Percentiles rank a stretch among this genome's conserved stretches.
phyloP scores from a whole-genome alignment of 2,329 filamentous ascomycete genomes.

The Fusarium praegraminearum region DNA sequence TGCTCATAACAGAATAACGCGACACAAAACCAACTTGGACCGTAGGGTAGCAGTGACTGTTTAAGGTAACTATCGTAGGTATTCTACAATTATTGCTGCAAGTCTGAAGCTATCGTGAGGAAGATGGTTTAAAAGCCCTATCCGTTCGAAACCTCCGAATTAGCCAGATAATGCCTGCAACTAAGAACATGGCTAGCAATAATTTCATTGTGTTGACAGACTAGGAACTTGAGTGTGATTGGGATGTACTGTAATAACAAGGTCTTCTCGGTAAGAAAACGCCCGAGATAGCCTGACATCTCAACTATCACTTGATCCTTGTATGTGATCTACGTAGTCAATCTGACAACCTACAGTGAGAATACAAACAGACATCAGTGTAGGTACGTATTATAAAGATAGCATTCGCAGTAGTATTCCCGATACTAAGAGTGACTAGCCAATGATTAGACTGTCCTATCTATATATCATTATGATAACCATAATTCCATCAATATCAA shows the following conservation, averaged over 20 bases:
- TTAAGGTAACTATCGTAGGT: not conserved
- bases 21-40: slow-evolving; percentile 30
- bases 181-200: slow-evolving; percentile 7
- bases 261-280: slow-evolving; percentile 6
- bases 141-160: slow-evolving; percentile 8
- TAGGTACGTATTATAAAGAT: not conserved
- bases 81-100: not conserved
- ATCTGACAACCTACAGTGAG: slow-evolving; percentile 11
- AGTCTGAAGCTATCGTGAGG: slow-evolving; percentile 11
- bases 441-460: not conserved
- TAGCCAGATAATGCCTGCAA: slow-evolving; percentile 21
- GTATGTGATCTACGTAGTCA: slow-evolving; percentile 31
- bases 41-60: slow-evolving; percentile 28
- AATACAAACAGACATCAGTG: not conserved
- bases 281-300: slow-evolving; percentile 20
- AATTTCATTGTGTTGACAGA: slow-evolving; percentile 10
- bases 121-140: not conserved
- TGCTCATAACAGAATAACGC: slow-evolving; percentile 35
- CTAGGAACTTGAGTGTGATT: slow-evolving; percentile 18
- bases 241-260: slow-evolving; percentile 8
- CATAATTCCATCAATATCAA: slow-evolving; percentile 19
- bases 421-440: not conserved
- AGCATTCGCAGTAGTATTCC: not conserved
- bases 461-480: slow-evolving; percentile 1
- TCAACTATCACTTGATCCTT: slow-evolving; percentile 29